Percentiles rank a stretch among this genome's conserved stretches.
Conservation (phyloP, 257 asterid species). For the Jacaranda copaia region DNA sequence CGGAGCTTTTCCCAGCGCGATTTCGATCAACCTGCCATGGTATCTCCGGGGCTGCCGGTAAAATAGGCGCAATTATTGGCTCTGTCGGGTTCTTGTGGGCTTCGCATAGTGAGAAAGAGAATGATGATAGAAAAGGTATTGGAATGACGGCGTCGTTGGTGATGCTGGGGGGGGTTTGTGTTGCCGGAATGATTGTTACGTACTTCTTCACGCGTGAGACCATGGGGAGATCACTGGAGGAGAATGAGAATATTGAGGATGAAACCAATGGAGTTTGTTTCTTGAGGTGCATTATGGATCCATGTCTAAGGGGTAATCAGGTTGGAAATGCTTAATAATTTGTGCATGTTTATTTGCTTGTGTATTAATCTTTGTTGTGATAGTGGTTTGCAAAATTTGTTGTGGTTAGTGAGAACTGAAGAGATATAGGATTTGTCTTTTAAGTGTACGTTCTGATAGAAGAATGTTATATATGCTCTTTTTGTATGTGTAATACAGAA, state of each 20-base stretch:
- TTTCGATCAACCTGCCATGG: conserved; percentile 65
- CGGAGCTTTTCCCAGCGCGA: conserved; percentile 71
- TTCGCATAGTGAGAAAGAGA: conserved; percentile 23
- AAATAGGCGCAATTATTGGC: conserved; percentile 58
- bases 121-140: conserved; percentile 33
- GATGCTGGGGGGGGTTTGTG: conserved; percentile 54
- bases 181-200: conserved; percentile 46
- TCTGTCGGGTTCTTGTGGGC: conserved; percentile 58
- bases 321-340: too few species aligned
- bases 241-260: conserved; percentile 49
- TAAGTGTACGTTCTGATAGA: too few species aligned
- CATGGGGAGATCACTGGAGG: conserved; percentile 63
- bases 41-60: conserved; percentile 56
- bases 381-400: too few species aligned
- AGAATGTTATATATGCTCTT: too few species aligned
- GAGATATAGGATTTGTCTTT: too few species aligned
- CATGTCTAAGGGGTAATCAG: background rate
- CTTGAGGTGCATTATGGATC: conserved; percentile 19
- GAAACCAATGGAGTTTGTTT: conserved; percentile 27
- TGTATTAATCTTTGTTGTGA: too few species aligned
- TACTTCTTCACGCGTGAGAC: conserved; percentile 54
- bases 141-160: conserved; percentile 52
- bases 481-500: too few species aligned
- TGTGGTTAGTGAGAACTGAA: too few species aligned
- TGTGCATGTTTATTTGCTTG: too few species aligned